Percentiles rank a stretch among this genome's conserved stretches.
Conservation (phyloP, 2,329 filamentous ascomycete species). For the Endothia cerciana region DNA sequence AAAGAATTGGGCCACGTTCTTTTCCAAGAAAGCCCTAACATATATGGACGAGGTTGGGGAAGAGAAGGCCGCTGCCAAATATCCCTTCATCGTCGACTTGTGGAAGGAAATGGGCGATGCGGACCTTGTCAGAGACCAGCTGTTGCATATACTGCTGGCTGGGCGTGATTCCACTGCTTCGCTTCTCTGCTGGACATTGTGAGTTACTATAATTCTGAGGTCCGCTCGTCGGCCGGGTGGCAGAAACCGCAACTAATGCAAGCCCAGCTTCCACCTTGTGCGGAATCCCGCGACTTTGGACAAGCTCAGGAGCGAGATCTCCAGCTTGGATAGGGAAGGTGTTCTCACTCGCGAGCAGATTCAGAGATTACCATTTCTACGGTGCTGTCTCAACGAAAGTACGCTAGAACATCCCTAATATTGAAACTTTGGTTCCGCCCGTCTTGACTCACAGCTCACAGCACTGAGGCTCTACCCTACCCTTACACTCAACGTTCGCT, state of each 20-base stretch:
- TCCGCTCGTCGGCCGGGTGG: not conserved
- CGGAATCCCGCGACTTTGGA: constrained; percentile 9
- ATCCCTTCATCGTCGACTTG: constrained; percentile 47
- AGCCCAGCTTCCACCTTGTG: constrained; percentile 10
- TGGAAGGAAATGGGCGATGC: constrained; percentile 29
- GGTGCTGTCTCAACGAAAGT: constrained; percentile 33
- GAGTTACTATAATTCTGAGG: not conserved
- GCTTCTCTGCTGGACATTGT: constrained; percentile 32
- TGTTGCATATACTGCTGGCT: constrained; percentile 32
- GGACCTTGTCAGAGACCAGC: constrained; percentile 31
- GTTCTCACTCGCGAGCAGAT: constrained; percentile 31
- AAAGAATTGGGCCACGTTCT: constrained; percentile 32
- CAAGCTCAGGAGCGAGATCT: constrained; percentile 25
- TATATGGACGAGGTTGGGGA: constrained; percentile 16
- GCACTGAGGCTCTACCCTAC: constrained; percentile 5
- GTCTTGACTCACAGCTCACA: not conserved
- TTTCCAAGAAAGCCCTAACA: constrained; percentile 38
- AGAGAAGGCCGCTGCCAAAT: constrained; percentile 38
- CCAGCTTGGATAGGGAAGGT: constrained; percentile 10
- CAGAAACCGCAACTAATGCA: not conserved
- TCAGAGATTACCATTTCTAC: constrained; percentile 29
- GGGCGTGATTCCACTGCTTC: constrained; percentile 32
- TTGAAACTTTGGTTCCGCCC: not conserved
- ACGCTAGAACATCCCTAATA: not conserved
- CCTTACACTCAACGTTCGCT: constrained; percentile 15